phyloP scores from a whole-genome alignment of 345 rosid genomes.

The Tarenaya hassleriana region DNA sequence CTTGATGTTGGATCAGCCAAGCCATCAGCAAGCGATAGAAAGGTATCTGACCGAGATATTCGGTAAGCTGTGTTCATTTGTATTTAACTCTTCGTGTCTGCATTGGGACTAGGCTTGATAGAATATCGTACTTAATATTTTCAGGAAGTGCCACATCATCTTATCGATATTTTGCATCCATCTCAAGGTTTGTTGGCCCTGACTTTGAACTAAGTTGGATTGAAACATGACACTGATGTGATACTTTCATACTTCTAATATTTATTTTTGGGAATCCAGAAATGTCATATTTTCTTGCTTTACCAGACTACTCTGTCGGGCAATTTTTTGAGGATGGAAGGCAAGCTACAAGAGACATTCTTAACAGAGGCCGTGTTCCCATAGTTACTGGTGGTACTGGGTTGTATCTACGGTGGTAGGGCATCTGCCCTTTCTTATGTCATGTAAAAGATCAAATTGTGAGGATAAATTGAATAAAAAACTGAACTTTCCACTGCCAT shows the following conservation, averaged over 20 bases:
- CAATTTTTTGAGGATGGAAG: slow-evolving; percentile 67
- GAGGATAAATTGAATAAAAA: slow-evolving; percentile 4
- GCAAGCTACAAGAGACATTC: slow-evolving; percentile 59
- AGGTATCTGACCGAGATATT: no score
- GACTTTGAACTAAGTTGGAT: slow-evolving; percentile 9
- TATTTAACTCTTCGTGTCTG: no score
- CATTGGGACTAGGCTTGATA: no score
- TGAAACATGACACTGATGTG: slow-evolving; percentile 4
- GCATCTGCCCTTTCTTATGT: slow-evolving; percentile 4
- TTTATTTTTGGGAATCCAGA: background rate
- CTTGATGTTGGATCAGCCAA: slow-evolving; percentile 41
- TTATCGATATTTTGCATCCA: slow-evolving; percentile 74
- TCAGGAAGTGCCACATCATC: slow-evolving; percentile 87
- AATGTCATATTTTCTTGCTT: background rate
- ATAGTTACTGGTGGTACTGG: slow-evolving; percentile 93
- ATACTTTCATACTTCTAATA: slow-evolving; percentile 6
- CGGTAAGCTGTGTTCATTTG: no score
- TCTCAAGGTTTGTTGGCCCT: slow-evolving; percentile 50
- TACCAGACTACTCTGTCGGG: slow-evolving; percentile 85
- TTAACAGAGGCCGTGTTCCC: slow-evolving; percentile 55
- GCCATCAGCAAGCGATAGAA: no score
- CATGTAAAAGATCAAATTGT: background rate
- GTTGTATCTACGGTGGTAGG: slow-evolving; percentile 84
- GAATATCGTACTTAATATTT: slow-evolving; percentile 1
- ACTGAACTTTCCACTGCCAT: background rate